Evolutionary conservation across 805 yeast genomes (phyloP), one percentile per base, ranked within the genome.

Genomic region (Starmerella bombicola): DNA sequence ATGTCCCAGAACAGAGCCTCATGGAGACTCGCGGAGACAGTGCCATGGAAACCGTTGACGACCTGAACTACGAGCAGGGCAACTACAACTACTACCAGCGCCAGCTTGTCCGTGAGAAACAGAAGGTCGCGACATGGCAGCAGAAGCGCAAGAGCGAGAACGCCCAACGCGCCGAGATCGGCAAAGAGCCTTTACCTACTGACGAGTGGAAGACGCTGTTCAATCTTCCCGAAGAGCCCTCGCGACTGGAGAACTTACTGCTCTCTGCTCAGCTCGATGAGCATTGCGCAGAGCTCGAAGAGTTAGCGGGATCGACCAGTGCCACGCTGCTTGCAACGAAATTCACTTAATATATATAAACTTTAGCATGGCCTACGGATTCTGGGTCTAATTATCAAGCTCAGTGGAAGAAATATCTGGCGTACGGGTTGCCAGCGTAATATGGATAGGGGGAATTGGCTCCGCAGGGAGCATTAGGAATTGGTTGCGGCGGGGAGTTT

Each of bases 81-180:
- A 80, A 77, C 62, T 76, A 78, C 68, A 78, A 80, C 66, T 80
- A 78, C 63, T 80, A 73, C 66, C 91, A 80, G 64, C 75, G 93
- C 65, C 78, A 74, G 53, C 66, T 74, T 45, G 71, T 76, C 35
- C 71, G 84, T 57, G 93, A 81, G 57, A 65, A 69, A 58, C 62
- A 74, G 45, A 80, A 78, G 65, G 69, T 81, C 49, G 66, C 68
- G 48, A 82, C 76, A 56, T 81, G 88, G 86, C 77, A 78, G 56
- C 75, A 71, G 55, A 75, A 73, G 59, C 66, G 80, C 56, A 71
- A 71, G 59, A 66, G 70, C 44, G 86, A 79, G 52, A 78, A 79
- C 61, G 66, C 68, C 31, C 71, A 68, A 50, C 69, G 80, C 47
- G 71, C 70, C 41, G 72, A 74, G 55, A 61, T 57, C 28, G 78